phyloP scores from a whole-genome alignment of 1,139 yeast species.

The Yarrowia galli region DNA sequence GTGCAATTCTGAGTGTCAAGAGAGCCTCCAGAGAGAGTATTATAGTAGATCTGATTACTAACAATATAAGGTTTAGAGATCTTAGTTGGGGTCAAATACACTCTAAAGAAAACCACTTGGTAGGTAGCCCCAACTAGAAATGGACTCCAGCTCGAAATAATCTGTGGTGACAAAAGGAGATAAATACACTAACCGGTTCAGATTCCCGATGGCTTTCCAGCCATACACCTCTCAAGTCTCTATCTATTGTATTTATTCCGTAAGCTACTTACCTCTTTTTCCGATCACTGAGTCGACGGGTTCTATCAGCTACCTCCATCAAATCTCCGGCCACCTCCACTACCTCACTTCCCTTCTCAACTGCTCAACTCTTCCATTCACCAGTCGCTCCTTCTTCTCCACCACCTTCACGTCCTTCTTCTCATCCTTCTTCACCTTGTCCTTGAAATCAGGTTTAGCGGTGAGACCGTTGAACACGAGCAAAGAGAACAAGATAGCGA shows the following conservation, averaged over 20 bases:
- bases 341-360: background rate
- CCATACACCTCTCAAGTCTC: no score
- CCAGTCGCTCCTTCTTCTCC: background rate
- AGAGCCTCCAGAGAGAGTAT: background rate
- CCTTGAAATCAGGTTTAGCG: background rate
- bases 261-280: no score
- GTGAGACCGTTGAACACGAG: constrained; percentile 1
- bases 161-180: no score
- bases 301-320: no score
- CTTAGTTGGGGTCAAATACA: background rate
- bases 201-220: no score
- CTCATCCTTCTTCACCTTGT: background rate
- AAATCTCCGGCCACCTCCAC: no score
- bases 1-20: background rate
- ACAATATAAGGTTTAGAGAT: background rate
- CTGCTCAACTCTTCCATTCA: constrained; percentile 18
- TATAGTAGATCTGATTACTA: background rate
- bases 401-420: background rate
- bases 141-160: no score
- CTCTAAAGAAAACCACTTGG: background rate
- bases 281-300: no score
- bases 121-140: background rate
- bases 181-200: no score
- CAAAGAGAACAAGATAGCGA: background rate
- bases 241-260: no score